Evolutionary conservation across 2,329 filamentous ascomycete genomes (phyloP).

Genomic region (Sphaerulina vaccinii): DNA sequence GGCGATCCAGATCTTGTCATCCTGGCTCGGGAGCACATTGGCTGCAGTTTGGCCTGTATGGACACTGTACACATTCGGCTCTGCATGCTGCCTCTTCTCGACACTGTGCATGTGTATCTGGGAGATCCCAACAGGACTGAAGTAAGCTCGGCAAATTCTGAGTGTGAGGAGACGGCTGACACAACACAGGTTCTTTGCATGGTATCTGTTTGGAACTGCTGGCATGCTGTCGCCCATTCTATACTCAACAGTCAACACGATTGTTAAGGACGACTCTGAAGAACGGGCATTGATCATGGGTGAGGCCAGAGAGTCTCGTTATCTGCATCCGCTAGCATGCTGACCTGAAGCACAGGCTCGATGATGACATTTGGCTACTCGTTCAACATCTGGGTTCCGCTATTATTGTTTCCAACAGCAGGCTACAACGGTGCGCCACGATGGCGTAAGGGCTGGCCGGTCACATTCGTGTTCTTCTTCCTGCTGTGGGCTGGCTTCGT

Average conservation of each 20-base stretch:
- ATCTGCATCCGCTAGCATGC: too few relatives aligned
- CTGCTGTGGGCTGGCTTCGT: slow-evolving; percentile 15
- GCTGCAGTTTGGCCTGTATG: slow-evolving; percentile 13
- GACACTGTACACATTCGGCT: slow-evolving; percentile 10
- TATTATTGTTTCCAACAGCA: slow-evolving; percentile 10
- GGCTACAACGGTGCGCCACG: slow-evolving; percentile 11
- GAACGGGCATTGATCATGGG: slow-evolving; percentile 16
- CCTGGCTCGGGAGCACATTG: slow-evolving; percentile 9
- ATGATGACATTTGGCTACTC: slow-evolving; percentile 19
- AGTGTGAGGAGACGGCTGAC: neutral
- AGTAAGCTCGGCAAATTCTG: neutral
- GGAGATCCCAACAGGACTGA: slow-evolving; percentile 6
- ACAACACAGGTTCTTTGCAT: slow-evolving; percentile 9
- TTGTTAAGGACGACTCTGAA: slow-evolving; percentile 14
- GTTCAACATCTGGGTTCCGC: slow-evolving; percentile 15
- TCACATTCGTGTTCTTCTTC: slow-evolving; percentile 14
- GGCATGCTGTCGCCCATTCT: slow-evolving; percentile 11
- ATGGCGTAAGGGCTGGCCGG: slow-evolving; percentile 13
- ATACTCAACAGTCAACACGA: slow-evolving; percentile 16
- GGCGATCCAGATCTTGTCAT: slow-evolving; percentile 12
- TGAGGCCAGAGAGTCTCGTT: too few relatives aligned
- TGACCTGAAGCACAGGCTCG: too few relatives aligned
- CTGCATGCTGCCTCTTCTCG: slow-evolving; percentile 5
- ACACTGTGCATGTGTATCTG: slow-evolving; percentile 14
- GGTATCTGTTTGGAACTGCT: slow-evolving; percentile 11